A percentile compares a stretch with the other conserved stretches of the same genome.
phyloP scores from a whole-genome alignment of 2,329 filamentous ascomycete species.

The Knufia petricola region DNA sequence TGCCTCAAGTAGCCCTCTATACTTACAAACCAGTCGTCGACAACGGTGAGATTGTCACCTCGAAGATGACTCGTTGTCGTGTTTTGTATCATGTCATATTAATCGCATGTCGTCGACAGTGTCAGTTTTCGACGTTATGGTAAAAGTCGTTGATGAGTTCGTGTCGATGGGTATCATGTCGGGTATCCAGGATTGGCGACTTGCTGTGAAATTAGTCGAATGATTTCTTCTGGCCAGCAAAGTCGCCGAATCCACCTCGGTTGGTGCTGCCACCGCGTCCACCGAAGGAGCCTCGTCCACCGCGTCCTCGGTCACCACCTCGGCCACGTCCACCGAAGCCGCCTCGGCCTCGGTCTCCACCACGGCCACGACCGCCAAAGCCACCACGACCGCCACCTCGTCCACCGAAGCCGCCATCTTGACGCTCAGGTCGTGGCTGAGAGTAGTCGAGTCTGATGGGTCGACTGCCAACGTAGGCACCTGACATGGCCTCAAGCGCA shows the following conservation, averaged over 20 bases:
- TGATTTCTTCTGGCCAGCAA: slow-evolving; percentile 71
- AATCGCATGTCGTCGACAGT: background rate
- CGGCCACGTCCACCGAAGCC: slow-evolving; percentile 26
- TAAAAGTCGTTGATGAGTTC: background rate
- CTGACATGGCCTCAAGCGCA: slow-evolving; percentile 62
- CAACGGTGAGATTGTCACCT: background rate
- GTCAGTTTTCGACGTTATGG: background rate
- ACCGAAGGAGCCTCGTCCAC: slow-evolving; percentile 36
- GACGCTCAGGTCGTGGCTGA: slow-evolving; percentile 52
- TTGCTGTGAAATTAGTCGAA: slow-evolving; percentile 35
- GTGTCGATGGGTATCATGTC: background rate
- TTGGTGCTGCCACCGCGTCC: slow-evolving; percentile 39
- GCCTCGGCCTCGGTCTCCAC: slow-evolving; percentile 35
- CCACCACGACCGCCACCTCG: slow-evolving; percentile 41
- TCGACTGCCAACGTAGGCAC: slow-evolving; percentile 62
- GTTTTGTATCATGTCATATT: background rate
- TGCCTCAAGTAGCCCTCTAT: background rate
- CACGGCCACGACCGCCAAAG: slow-evolving; percentile 38
- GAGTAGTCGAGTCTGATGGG: slow-evolving; percentile 76
- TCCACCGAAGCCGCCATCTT: slow-evolving; percentile 40
- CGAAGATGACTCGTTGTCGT: background rate
- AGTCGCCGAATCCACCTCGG: slow-evolving; percentile 51
- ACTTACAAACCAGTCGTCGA: background rate
- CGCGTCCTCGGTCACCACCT: slow-evolving; percentile 43
- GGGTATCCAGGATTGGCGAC: background rate